A percentile compares a stretch with the other conserved stretches of the same genome.
These are phyloP conservation scores for Aspergillus affinis DNA, from an alignment of 495 filamentous ascomycete species.

Conservation along the genomic window DNA sequence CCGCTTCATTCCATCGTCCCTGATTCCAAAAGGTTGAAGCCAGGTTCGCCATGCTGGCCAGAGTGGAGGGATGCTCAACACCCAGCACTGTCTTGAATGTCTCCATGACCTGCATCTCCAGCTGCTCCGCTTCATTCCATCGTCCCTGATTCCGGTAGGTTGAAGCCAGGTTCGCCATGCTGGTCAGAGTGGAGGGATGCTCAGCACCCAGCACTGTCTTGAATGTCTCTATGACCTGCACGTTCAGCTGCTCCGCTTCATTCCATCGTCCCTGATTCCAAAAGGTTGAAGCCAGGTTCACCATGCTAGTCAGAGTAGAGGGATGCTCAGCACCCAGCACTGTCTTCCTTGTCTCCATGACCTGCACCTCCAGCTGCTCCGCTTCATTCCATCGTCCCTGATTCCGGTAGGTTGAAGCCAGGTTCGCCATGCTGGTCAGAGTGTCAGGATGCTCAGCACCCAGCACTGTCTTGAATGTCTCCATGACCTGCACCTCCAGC, in stretches of 20 bases:
- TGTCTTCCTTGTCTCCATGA: slow-evolving; percentile 12
- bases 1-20: slow-evolving; percentile 40
- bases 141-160: slow-evolving; percentile 15
- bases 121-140: neutral
- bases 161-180: slow-evolving; percentile 25
- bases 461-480: neutral
- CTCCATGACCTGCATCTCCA: neutral
- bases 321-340: slow-evolving; percentile 14
- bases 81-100: slow-evolving; percentile 6
- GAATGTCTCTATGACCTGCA: slow-evolving; percentile 6
- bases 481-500: neutral
- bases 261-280: neutral
- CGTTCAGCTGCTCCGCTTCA: no score
- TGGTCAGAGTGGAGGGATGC: slow-evolving; percentile 25
- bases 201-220: slow-evolving; percentile 24
- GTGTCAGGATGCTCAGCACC: slow-evolving; percentile 22
- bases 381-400: slow-evolving; percentile 35
- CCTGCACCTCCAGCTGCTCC: slow-evolving; percentile 19
- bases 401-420: slow-evolving; percentile 25
- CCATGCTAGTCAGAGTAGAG: slow-evolving; percentile 14
- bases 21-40: slow-evolving; percentile 26
- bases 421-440: slow-evolving; percentile 30
- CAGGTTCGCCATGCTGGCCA: slow-evolving; percentile 32
- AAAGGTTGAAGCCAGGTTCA: slow-evolving; percentile 3
- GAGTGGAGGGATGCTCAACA: slow-evolving; percentile 21